Percentiles rank a stretch among this genome's conserved stretches.
phyloP scores from a whole-genome alignment of 495 filamentous ascomycete genomes.

The Annulohypoxylon maeteangense region DNA sequence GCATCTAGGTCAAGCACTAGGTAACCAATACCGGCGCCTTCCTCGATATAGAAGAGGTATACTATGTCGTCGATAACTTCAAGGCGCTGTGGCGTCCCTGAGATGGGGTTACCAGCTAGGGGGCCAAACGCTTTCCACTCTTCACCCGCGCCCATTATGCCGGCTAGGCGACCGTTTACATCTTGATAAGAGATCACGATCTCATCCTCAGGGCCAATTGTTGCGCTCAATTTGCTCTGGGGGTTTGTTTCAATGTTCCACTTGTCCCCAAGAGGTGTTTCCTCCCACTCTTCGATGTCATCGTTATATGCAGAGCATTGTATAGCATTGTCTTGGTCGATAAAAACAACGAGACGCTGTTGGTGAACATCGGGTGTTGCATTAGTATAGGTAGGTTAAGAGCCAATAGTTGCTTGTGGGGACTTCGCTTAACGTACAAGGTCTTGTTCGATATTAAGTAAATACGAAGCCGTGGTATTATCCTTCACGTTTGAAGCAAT shows the following conservation, averaged over 20 bases:
- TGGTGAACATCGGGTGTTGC: not conserved
- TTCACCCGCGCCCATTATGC: constrained; percentile 12
- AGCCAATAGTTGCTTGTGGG: not conserved
- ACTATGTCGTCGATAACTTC: constrained; percentile 31
- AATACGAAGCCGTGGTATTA: constrained; percentile 34
- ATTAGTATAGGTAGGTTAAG: constrained; percentile 10
- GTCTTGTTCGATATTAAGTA: constrained; percentile 6
- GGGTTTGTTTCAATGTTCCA: constrained; percentile 28
- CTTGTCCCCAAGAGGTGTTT: constrained; percentile 24
- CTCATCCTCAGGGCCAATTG: constrained; percentile 18
- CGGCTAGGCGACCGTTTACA: constrained; percentile 17
- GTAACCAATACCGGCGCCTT: constrained; percentile 65
- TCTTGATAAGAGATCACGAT: constrained; percentile 36
- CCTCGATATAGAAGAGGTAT: constrained; percentile 30
- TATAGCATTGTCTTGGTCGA: constrained; percentile 23
- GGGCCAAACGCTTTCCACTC: constrained; percentile 27
- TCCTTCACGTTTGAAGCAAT: constrained; percentile 29
- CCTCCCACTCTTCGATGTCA: constrained; percentile 37
- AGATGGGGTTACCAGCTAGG: constrained; percentile 17
- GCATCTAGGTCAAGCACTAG: constrained; percentile 62
- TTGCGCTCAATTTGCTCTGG: constrained; percentile 28
- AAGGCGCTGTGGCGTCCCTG: constrained; percentile 32
- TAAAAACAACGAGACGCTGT: constrained; percentile 33
- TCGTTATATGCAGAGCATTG: constrained; percentile 35
- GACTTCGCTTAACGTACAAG: constrained; percentile 3